Evolutionary conservation across 805 yeast genomes (phyloP).

Genomic region (Ogataea zsoltii): DNA sequence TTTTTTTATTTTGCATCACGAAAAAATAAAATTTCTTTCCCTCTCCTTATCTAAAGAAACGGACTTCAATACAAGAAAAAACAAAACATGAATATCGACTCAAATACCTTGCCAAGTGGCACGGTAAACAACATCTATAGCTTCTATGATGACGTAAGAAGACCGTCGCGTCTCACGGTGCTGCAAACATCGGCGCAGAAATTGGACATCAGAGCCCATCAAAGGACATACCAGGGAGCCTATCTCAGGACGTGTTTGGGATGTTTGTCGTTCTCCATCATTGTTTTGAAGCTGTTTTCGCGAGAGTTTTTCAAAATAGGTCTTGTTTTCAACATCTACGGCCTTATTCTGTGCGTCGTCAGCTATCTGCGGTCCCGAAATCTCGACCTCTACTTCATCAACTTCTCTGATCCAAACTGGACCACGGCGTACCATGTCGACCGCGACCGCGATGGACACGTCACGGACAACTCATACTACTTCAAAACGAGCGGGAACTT

Average conservation of each 20-base stretch:
- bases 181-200: conserved; percentile 42
- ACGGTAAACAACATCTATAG: neutral
- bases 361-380: conserved; percentile 36
- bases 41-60: too few species aligned
- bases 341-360: conserved; percentile 44
- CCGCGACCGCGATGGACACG: conserved; percentile 10
- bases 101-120: neutral
- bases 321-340: conserved; percentile 62
- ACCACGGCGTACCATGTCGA: conserved; percentile 17
- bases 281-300: conserved; percentile 65
- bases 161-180: conserved; percentile 36
- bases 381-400: conserved; percentile 34
- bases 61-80: too few species aligned
- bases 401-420: conserved; percentile 26
- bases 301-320: conserved; percentile 68
- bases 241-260: conserved; percentile 73
- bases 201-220: conserved; percentile 66
- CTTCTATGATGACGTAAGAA: conserved; percentile 13
- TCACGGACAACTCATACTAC: conserved; percentile 30
- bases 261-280: conserved; percentile 60
- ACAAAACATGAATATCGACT: too few species aligned
- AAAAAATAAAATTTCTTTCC: too few species aligned
- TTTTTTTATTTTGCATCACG: too few species aligned
- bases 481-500: conserved; percentile 63
- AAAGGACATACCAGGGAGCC: conserved; percentile 84